A percentile compares a stretch with the other conserved stretches of the same genome.
phyloP scores from a whole-genome alignment of 306 rosid species.

The Quercus mongolica region DNA sequence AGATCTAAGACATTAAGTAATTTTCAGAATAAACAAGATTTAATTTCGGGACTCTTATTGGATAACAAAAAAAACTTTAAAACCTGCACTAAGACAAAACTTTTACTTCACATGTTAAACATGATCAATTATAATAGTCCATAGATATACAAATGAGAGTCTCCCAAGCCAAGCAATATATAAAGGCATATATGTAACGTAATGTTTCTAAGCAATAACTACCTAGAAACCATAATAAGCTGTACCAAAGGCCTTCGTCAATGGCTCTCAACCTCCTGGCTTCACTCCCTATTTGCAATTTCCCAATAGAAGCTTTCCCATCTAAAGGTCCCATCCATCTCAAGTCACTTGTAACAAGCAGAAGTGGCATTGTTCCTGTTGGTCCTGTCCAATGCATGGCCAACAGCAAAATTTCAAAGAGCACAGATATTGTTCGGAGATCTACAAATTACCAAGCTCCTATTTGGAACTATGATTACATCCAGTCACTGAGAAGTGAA shows the following conservation, averaged over 20 bases:
- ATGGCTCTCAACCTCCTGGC: background rate
- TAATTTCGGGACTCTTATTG: too few species aligned
- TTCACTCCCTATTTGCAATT: background rate
- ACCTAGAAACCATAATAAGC: background rate
- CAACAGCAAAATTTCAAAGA: background rate
- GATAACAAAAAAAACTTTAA: too few species aligned
- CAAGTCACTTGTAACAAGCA: background rate
- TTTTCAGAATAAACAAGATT: too few species aligned
- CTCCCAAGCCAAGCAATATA: too few species aligned
- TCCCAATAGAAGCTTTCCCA: background rate
- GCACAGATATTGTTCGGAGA: background rate
- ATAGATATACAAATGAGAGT: too few species aligned
- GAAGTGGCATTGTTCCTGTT: background rate
- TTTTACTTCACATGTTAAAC: too few species aligned
- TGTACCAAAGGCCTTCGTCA: background rate
- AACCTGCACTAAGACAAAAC: too few species aligned
- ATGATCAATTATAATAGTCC: too few species aligned
- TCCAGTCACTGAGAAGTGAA: background rate
- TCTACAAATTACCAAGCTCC: conserved; percentile 17
- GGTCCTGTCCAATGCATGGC: background rate
- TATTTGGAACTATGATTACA: background rate
- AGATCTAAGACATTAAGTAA: too few species aligned
- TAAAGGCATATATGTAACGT: too few species aligned
- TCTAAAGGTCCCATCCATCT: background rate
- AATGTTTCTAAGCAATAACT: too few species aligned